Evolutionary conservation across 208 protist genomes (phyloP).

Genomic region (Leishmania braziliensis): DNA sequence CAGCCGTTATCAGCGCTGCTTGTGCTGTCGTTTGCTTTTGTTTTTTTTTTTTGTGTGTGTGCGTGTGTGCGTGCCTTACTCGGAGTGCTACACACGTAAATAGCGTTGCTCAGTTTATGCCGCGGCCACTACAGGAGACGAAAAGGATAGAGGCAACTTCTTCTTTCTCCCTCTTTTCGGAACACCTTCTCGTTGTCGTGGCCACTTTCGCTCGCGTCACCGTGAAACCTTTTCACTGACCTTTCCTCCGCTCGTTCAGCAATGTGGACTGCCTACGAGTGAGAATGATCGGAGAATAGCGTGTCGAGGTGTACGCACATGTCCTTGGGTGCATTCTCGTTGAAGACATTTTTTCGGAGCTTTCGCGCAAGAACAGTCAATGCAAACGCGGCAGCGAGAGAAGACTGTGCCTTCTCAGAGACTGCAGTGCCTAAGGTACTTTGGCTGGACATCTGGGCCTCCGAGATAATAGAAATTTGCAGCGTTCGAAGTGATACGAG

Average conservation of each 20-base stretch:
- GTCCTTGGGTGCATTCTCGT: neutral
- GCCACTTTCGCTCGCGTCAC: neutral
- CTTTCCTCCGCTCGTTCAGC: neutral
- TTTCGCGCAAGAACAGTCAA: neutral
- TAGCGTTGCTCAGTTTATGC: neutral
- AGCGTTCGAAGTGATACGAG: neutral
- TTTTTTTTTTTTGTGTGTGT: neutral
- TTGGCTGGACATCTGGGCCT: neutral
- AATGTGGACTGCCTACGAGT: neutral
- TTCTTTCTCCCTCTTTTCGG: neutral
- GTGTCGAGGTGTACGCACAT: neutral
- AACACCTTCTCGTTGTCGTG: neutral
- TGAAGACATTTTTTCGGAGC: neutral
- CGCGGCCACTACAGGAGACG: neutral
- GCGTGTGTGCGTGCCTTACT: neutral
- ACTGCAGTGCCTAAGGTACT: neutral
- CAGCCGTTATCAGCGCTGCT: neutral
- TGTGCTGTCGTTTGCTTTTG: neutral
- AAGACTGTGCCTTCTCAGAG: neutral
- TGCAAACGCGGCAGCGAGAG: neutral
- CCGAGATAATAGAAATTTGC: neutral
- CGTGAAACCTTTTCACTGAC: neutral
- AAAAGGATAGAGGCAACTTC: neutral
- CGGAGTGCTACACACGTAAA: neutral
- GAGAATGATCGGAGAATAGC: neutral